These are phyloP conservation scores for Vigna trinervia DNA, from an alignment of 306 rosid species.

Conservation along the genomic window DNA sequence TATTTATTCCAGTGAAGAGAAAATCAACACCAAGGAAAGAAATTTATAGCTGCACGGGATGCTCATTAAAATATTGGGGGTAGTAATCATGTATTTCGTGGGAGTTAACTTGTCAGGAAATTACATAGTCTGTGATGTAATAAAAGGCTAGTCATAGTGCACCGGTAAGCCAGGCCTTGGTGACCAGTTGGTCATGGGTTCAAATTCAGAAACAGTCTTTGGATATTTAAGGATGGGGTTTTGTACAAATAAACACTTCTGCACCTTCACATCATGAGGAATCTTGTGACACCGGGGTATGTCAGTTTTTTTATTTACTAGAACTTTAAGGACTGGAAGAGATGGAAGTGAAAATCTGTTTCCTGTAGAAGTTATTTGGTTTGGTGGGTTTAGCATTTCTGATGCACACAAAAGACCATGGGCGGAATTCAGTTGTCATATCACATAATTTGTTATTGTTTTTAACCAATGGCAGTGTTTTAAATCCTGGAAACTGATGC, in stretches of 20 bases:
- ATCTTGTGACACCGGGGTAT: neutral
- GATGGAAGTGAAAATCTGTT: neutral
- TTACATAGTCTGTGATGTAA: slow-evolving; percentile 21
- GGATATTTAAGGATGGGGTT: neutral
- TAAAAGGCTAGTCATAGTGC: neutral
- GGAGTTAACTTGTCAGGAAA: slow-evolving; percentile 41
- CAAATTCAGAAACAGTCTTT: neutral
- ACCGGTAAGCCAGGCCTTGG: neutral
- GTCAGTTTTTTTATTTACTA: slow-evolving; percentile 45
- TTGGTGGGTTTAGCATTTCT: neutral
- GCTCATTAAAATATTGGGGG: slow-evolving; percentile 41
- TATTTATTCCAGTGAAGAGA: slow-evolving; percentile 53
- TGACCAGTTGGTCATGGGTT: neutral
- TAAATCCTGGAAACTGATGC: neutral
- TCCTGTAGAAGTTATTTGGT: neutral
- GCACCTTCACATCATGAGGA: neutral
- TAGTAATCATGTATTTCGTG: slow-evolving; percentile 48
- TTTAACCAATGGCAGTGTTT: neutral
- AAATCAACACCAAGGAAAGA: slow-evolving; percentile 48
- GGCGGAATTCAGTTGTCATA: neutral
- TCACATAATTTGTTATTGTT: neutral
- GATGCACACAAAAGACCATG: neutral
- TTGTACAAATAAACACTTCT: neutral
- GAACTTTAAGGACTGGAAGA: slow-evolving; percentile 49
- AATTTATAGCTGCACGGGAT: slow-evolving; percentile 56